Evolutionary conservation across 2,329 filamentous ascomycete species (phyloP).

Genomic region (Colletotrichum sansevieriae): DNA sequence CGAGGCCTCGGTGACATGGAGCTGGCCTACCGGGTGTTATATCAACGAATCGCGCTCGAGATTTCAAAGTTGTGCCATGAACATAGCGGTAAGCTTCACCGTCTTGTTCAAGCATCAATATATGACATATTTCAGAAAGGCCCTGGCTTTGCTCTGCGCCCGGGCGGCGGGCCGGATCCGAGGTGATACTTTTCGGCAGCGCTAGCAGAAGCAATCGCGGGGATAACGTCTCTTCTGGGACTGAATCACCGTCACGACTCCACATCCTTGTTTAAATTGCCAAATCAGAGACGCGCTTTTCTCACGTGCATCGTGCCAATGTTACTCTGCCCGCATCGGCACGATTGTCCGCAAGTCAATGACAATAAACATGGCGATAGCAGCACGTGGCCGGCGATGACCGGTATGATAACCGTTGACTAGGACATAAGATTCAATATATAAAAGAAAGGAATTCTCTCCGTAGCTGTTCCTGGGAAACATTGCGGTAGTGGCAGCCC

Average conservation of each 20-base stretch:
- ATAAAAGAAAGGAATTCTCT: neutral
- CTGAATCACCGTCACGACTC: slow-evolving; percentile 6
- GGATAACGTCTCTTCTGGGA: slow-evolving; percentile 19
- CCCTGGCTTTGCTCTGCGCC: too few species aligned
- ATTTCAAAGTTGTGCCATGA: neutral
- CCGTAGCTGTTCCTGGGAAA: neutral
- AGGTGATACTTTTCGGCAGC: neutral
- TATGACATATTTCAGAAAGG: neutral
- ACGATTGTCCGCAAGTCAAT: neutral
- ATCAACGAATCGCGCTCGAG: neutral
- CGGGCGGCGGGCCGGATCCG: too few species aligned
- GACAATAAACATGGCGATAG: slow-evolving; percentile 9
- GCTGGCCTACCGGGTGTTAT: neutral
- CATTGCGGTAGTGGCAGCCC: neutral
- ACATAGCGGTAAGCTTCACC: neutral
- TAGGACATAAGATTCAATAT: neutral
- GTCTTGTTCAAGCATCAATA: neutral
- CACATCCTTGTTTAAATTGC: neutral
- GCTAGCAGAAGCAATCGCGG: slow-evolving; percentile 25
- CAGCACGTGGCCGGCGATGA: slow-evolving; percentile 26
- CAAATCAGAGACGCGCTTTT: slow-evolving; percentile 24
- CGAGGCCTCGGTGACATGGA: too few species aligned
- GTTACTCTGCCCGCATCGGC: slow-evolving; percentile 5
- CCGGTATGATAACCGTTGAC: neutral
- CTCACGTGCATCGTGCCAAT: slow-evolving; percentile 27